Evolutionary conservation across 805 yeast genomes (phyloP), one percentile per base, ranked within the genome.

Genomic region (Ogataea parapolymorpha): DNA sequence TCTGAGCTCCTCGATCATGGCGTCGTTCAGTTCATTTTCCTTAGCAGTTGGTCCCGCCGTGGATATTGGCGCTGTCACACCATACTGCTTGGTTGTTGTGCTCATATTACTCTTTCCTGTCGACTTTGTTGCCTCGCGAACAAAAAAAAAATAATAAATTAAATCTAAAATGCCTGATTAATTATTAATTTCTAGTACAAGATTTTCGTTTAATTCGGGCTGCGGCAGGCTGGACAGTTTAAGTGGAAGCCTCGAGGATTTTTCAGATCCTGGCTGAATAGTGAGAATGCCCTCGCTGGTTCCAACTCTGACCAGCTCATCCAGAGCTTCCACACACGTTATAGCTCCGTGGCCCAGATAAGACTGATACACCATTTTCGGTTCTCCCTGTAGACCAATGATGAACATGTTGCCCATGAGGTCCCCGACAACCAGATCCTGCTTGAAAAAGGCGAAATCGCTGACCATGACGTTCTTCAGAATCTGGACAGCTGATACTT

Each of bases 51-150:
- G 90, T 8, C 85, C 86, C 0, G 81, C 87, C n/a, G 73, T 63
- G 0, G 97, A 87, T 27, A 91, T 85, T 1, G 98, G 97, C 15
- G 77, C 77, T 14, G 93, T 85, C 23, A 85, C 85, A 32, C 93
- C 93, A 51, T 69, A 81, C 48, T 68, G 68, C 32, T 50, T 52
- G 8, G 39, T 27, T n/a, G 41, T 17, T 13, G 38, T 40, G 43
- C 39, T 40, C 43, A 40, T 39, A 20, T 13, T 40, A 30, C 16
- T 13, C 24, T 20, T 29, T 15, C 26, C 22, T 26, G 41, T 37
- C 35, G 26, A 32, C 25, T 26, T 20, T 18, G 41, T 48, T 20
- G 47, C 28, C 50, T 42, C 40, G 37, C 33, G 39, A 35, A 35
- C 25, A 32, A 36, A 28, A 26, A 14, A 25, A 30, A 25, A 22